Conservation (phyloP, 2,329 filamentous ascomycete species). For the Exophiala spinifera region DNA sequence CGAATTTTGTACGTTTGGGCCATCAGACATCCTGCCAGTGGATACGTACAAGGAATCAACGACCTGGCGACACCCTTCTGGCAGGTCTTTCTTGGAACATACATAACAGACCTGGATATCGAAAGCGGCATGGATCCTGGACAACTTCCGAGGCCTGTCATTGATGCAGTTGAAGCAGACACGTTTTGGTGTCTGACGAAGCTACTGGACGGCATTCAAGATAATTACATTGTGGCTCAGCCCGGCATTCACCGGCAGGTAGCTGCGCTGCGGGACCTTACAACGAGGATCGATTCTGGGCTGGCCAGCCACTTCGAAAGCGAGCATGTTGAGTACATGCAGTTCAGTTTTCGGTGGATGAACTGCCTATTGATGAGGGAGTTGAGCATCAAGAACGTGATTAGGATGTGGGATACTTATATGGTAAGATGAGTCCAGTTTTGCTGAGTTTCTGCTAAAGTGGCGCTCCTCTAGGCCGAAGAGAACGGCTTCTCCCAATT, state of each 20-base stretch:
- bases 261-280: conserved; percentile 80
- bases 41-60: conserved; percentile 98
- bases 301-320: conserved; percentile 85
- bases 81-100: conserved; percentile 92
- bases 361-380: conserved; percentile 98
- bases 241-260: conserved; percentile 96
- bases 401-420: conserved; percentile 99
- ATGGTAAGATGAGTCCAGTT: conserved; percentile 60
- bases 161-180: conserved; percentile 96
- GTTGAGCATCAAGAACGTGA: conserved; percentile 92
- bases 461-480: conserved; percentile 66
- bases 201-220: conserved; percentile 95
- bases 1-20: conserved; percentile 97
- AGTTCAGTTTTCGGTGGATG: conserved; percentile 99
- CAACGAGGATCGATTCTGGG: conserved; percentile 78
- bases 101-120: conserved; percentile 90
- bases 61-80: conserved; percentile 96
- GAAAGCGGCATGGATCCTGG: conserved; percentile 96
- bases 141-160: conserved; percentile 80
- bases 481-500: conserved; percentile 98
- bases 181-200: conserved; percentile 99
- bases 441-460: not conserved
- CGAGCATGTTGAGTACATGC: conserved; percentile 95
- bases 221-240: conserved; percentile 97
- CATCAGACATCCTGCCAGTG: conserved; percentile 92